Evolutionary conservation across 306 rosid species (phyloP).

Genomic region (Vicia villosa): DNA sequence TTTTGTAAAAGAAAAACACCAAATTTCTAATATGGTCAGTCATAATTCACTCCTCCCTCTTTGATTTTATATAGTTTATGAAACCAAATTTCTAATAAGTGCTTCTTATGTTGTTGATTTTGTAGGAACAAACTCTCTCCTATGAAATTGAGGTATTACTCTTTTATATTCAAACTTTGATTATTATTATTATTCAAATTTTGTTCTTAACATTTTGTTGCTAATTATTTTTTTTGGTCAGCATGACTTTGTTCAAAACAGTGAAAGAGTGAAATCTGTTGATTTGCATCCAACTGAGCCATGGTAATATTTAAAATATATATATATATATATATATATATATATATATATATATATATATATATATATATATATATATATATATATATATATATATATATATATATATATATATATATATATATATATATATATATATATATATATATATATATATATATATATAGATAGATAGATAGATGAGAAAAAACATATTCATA

Average conservation of each 20-base stretch:
- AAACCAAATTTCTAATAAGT: too few relatives aligned
- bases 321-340: too few relatives aligned
- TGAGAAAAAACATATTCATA: background rate
- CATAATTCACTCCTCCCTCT: background rate
- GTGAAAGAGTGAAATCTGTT: slow-evolving; percentile 69
- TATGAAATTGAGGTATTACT: slow-evolving; percentile 54
- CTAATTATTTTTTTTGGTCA: slow-evolving; percentile 40
- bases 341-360: too few relatives aligned
- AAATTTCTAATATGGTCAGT: slow-evolving; percentile 42
- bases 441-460: too few relatives aligned
- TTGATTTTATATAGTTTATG: background rate
- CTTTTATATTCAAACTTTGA: background rate
- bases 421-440: too few relatives aligned
- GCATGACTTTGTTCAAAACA: slow-evolving; percentile 57
- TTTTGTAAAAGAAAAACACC: background rate
- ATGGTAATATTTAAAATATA: slow-evolving; percentile 54
- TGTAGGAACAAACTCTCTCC: slow-evolving; percentile 48
- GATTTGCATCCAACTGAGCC: slow-evolving; percentile 74
- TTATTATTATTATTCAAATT: too few relatives aligned
- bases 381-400: too few relatives aligned
- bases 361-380: too few relatives aligned
- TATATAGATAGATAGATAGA: too few relatives aligned
- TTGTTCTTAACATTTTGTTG: slow-evolving; percentile 4
- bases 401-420: too few relatives aligned
- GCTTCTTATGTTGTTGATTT: slow-evolving; percentile 11